Evolutionary conservation across 2,329 filamentous ascomycete species (phyloP), one percentile per base, ranked within the genome.

Genomic region (Thielaviopsis populi): DNA sequence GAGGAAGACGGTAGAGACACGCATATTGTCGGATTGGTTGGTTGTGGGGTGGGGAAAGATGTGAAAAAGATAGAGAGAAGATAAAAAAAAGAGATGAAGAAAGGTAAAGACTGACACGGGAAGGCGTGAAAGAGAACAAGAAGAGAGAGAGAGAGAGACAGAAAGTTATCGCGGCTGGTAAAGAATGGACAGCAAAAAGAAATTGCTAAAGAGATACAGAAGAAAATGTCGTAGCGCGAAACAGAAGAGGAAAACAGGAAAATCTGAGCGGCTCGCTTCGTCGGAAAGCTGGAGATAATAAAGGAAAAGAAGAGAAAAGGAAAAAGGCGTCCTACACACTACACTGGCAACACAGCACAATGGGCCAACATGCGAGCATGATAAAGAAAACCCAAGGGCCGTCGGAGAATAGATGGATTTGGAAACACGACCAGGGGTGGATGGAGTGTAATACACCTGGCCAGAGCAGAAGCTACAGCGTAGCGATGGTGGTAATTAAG

Each of bases 1-100:
- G 70, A 75, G 65, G 64, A 75, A 71, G 67, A 63, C 69, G 68
- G 68, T 68, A 68, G 71, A 75, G 73, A 64, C 72, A 72, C 74
- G 64, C 69, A 67, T 70, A 69, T 65, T 69, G 61, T 24, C 8
- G 37, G 33, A n/a, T 61, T 30, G 5, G 27, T 33, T 19, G 24
- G 46, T 42, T 11, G 41, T 59, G 59, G 19, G 53, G 43, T 10
- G 43, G 10, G 17, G 11, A 59, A 63, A 42, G 41, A 59, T 19
- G 5, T 15, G 58, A 30, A 61, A 62, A 63, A 60, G 46, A 63
- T 17, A 24, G 19, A 61, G 64, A 66, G 10, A 8, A 62, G 64
- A 65, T 37, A 15, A 53, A 66, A 58, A 41, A 42, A 59, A 61
- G 22, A 48, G 58, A 60, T 60, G 60, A 63, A n/a, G 13, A 13